These are phyloP conservation scores for Cyberlindnera galapagoensis DNA, from an alignment of 805 yeast species.

Conservation along the genomic window DNA sequence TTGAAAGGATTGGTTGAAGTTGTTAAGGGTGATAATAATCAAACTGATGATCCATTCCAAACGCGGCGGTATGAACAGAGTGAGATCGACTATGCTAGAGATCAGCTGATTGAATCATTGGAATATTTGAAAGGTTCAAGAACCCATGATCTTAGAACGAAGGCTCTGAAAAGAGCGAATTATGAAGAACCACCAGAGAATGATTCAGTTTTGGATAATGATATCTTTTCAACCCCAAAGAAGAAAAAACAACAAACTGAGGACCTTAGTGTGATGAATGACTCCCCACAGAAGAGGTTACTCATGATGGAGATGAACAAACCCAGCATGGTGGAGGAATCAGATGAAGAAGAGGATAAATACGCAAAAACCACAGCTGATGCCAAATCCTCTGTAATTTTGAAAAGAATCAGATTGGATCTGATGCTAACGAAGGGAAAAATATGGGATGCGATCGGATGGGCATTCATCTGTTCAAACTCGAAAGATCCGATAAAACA, in stretches of 20 bases:
- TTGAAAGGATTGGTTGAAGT: conserved; percentile 18
- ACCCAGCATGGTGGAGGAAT: conserved; percentile 1
- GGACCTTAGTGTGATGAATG: conserved; percentile 1
- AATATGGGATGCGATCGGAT: conserved; percentile 24
- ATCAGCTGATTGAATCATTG: conserved; percentile 9
- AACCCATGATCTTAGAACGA: conserved; percentile 8
- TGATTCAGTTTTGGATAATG: not conserved
- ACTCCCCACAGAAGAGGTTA: conserved; percentile 21
- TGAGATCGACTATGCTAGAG: conserved; percentile 10
- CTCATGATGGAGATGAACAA: conserved; percentile 5
- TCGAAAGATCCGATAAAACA: conserved; percentile 6
- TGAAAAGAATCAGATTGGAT: conserved; percentile 23
- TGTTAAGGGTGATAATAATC: conserved; percentile 7
- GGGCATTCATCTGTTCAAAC: conserved; percentile 26
- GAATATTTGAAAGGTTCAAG: conserved; percentile 7
- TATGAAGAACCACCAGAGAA: conserved; percentile 16
- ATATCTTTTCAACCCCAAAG: conserved; percentile 1
- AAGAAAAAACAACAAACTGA: not conserved
- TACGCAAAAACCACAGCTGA: conserved; percentile 9
- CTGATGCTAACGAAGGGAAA: conserved; percentile 14
- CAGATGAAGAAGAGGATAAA: conserved; percentile 5
- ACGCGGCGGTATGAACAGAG: too few relatives aligned
- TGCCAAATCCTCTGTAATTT: conserved; percentile 16
- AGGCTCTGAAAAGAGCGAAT: conserved; percentile 5
- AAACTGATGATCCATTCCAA: conserved; percentile 4